Percentiles rank a stretch among this genome's conserved stretches.
These are phyloP conservation scores for Leccinum solheimii DNA, from an alignment of 1,284 basidiomycete genomes.

Conservation along the genomic window DNA sequence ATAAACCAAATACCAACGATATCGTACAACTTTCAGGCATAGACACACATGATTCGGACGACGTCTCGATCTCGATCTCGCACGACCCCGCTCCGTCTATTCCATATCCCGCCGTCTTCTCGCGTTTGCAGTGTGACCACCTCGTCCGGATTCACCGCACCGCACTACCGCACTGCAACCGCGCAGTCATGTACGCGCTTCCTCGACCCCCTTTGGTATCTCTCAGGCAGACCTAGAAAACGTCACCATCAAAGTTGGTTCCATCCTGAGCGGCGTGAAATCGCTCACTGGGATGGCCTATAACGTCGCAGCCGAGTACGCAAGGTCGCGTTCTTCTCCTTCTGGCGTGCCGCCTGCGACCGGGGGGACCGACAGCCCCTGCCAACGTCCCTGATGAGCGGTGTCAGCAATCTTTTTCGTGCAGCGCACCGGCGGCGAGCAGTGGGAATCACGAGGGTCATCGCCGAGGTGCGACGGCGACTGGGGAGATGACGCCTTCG, in stretches of 20 bases:
- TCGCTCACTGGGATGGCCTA: slow-evolving; percentile 63
- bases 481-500: slow-evolving; percentile 13
- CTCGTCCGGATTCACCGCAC: slow-evolving; percentile 33
- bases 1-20: too few relatives aligned
- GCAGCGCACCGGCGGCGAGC: slow-evolving; percentile 57
- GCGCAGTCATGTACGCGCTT: slow-evolving; percentile 21
- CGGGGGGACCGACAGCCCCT: slow-evolving; percentile 6
- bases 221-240: slow-evolving; percentile 51
- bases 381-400: slow-evolving; percentile 19
- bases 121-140: slow-evolving; percentile 54
- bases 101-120: slow-evolving; percentile 63
- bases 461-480: slow-evolving; percentile 8
- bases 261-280: slow-evolving; percentile 62
- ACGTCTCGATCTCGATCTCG: slow-evolving; percentile 5
- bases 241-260: slow-evolving; percentile 58
- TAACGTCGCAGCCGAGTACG: slow-evolving; percentile 45
- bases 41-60: slow-evolving; percentile 13
- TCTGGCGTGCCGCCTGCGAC: slow-evolving; percentile 6
- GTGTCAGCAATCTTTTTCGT: slow-evolving; percentile 46
- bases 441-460: slow-evolving; percentile 18
- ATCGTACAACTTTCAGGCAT: too few relatives aligned
- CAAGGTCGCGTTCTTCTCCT: slow-evolving; percentile 27
- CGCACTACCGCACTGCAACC: slow-evolving; percentile 21
- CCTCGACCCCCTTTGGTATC: slow-evolving; percentile 33
- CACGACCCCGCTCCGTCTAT: slow-evolving; percentile 49